Percentiles rank a stretch among this genome's conserved stretches.
Conservation (phyloP, 2,329 filamentous ascomycete species). For the Chrysoporthe austroafricana region DNA sequence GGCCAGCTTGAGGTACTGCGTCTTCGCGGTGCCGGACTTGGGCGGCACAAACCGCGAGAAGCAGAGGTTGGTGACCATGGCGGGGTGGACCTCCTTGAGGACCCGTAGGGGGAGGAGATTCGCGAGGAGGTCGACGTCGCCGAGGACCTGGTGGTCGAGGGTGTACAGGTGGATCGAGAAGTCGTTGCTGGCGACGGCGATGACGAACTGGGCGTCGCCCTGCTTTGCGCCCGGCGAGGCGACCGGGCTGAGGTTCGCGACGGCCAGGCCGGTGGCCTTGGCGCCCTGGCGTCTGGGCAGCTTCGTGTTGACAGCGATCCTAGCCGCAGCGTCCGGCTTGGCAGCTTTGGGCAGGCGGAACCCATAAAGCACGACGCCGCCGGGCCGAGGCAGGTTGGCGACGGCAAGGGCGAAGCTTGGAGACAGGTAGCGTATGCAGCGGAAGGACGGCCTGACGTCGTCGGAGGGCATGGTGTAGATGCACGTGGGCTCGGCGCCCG, state of each 20-base stretch:
- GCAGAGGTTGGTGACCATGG: constrained; percentile 61
- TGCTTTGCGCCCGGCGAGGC: constrained; percentile 52
- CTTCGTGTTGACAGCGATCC: constrained; percentile 55
- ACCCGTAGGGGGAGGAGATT: constrained; percentile 57
- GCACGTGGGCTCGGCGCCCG: constrained; percentile 47
- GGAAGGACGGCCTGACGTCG: constrained; percentile 54
- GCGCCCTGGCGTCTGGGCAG: constrained; percentile 63
- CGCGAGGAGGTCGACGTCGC: constrained; percentile 52
- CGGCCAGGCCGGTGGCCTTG: constrained; percentile 77
- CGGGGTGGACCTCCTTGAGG: constrained; percentile 58
- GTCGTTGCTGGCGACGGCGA: constrained; percentile 81
- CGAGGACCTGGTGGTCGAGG: constrained; percentile 65
- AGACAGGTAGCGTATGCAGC: constrained; percentile 62
- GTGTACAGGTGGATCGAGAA: constrained; percentile 79
- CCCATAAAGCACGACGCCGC: constrained; percentile 60
- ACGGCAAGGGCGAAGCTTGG: constrained; percentile 61
- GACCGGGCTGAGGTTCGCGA: constrained; percentile 67
- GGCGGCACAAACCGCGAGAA: constrained; percentile 63
- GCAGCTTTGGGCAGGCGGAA: constrained; percentile 53
- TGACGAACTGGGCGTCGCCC: constrained; percentile 73
- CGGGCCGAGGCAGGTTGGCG: constrained; percentile 61
- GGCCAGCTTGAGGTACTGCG: constrained; percentile 74
- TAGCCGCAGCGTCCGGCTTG: constrained; percentile 43
- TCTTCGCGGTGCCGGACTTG: constrained; percentile 49
- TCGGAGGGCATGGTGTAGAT: constrained; percentile 62